Evolutionary conservation across 2,329 filamentous ascomycete species (phyloP).

Genomic region (Apiospora kogelbergensis): DNA sequence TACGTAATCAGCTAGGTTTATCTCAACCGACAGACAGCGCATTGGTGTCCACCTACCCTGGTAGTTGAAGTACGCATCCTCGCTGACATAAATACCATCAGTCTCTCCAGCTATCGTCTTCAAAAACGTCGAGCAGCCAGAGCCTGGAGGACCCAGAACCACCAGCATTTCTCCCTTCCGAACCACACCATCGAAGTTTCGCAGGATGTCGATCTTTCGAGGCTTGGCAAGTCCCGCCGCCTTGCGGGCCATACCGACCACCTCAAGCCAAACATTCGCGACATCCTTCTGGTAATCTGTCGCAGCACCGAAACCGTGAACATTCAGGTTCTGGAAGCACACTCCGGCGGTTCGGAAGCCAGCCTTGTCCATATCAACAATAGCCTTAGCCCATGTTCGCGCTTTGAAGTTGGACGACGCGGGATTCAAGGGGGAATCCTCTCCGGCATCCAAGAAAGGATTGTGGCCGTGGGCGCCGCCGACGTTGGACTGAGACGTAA

Average conservation of each 20-base stretch:
- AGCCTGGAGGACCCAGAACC: conserved; percentile 58
- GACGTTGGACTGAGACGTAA: conserved; percentile 47
- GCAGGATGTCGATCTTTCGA: conserved; percentile 43
- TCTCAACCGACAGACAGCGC: not conserved
- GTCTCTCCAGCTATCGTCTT: conserved; percentile 82
- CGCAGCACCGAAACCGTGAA: conserved; percentile 65
- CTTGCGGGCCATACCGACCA: conserved; percentile 42
- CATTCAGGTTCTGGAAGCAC: conserved; percentile 66
- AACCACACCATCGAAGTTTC: conserved; percentile 48
- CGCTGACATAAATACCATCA: conserved; percentile 71
- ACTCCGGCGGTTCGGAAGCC: conserved; percentile 65
- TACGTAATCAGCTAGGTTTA: not conserved
- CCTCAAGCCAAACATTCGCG: conserved; percentile 58
- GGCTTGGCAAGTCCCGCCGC: conserved; percentile 50
- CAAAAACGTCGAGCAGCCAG: conserved; percentile 77
- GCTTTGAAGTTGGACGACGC: conserved; percentile 52
- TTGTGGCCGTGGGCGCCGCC: conserved; percentile 39
- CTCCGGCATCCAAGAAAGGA: conserved; percentile 47
- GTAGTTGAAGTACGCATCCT: conserved; percentile 74
- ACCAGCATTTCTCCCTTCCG: conserved; percentile 55
- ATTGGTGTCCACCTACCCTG: conserved; percentile 53
- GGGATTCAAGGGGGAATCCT: conserved; percentile 55
- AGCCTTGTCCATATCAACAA: conserved; percentile 53
- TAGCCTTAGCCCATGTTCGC: conserved; percentile 59
- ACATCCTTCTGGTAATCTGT: conserved; percentile 73